Evolutionary conservation across 208 protist genomes (phyloP).

Genomic region (Naegleria lovaniensis): DNA sequence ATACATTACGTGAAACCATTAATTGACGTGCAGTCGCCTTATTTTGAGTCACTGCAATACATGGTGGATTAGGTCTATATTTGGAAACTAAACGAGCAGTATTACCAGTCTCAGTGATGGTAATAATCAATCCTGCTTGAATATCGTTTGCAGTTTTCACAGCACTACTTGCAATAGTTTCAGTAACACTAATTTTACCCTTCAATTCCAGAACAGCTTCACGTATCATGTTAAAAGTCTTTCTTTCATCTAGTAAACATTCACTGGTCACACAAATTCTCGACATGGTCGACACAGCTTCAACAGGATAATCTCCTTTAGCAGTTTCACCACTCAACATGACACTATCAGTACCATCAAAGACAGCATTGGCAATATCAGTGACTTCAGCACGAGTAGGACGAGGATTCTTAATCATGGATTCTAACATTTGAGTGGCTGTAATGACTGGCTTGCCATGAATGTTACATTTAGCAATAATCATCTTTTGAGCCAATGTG

Average conservation of each 20-base stretch:
- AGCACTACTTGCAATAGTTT: conserved; percentile 81
- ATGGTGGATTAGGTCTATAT: conserved; percentile 86
- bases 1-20: conserved; percentile 64
- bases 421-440: conserved; percentile 98
- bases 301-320: conserved; percentile 89
- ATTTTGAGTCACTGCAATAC: conserved; percentile 80
- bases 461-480: conserved; percentile 95
- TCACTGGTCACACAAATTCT: conserved; percentile 65
- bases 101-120: conserved; percentile 78
- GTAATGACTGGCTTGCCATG: conserved; percentile 96
- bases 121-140: conserved; percentile 73
- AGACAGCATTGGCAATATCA: conserved; percentile 94
- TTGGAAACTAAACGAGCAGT: conserved; percentile 88
- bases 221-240: not conserved
- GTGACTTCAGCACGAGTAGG: conserved; percentile 97
- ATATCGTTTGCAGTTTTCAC: conserved; percentile 87
- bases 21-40: conserved; percentile 72
- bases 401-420: conserved; percentile 82
- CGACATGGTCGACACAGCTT: conserved; percentile 88
- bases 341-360: conserved; percentile 96
- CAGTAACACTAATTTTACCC: conserved; percentile 44
- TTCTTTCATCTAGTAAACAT: not conserved
- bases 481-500: conserved; percentile 87
- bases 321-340: conserved; percentile 98
- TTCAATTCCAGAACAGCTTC: not conserved